Percentiles rank a stretch among this genome's conserved stretches.
phyloP scores from a whole-genome alignment of 2,329 filamentous ascomycete genomes.

The Nemania sp. region DNA sequence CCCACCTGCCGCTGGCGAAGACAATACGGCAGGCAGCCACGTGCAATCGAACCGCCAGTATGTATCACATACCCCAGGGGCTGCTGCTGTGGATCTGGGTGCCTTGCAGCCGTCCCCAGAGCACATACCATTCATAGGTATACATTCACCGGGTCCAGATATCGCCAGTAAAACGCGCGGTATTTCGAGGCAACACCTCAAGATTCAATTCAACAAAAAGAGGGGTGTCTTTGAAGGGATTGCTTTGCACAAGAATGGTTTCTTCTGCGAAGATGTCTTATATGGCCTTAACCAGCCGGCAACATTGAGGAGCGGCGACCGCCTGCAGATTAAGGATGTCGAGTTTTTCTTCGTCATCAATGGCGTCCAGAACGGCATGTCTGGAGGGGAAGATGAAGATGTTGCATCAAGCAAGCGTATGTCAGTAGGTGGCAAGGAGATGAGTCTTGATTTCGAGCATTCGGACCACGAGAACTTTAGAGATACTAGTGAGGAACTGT shows the following conservation, averaged over 20 bases:
- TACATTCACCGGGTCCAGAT: slow-evolving; percentile 75
- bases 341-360: slow-evolving; percentile 77
- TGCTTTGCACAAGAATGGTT: slow-evolving; percentile 73
- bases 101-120: slow-evolving; percentile 70
- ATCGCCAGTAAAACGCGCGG: slow-evolving; percentile 74
- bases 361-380: slow-evolving; percentile 67
- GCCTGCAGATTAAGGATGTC: slow-evolving; percentile 79
- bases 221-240: slow-evolving; percentile 74
- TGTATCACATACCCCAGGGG: slow-evolving; percentile 69
- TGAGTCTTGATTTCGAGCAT: slow-evolving; percentile 80
- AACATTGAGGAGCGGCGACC: slow-evolving; percentile 71
- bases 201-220: slow-evolving; percentile 76
- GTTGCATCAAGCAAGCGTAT: slow-evolving; percentile 61
- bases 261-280: slow-evolving; percentile 73
- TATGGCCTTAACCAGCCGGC: slow-evolving; percentile 64
- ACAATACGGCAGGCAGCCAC: slow-evolving; percentile 55
- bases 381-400: slow-evolving; percentile 67
- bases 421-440: slow-evolving; percentile 72
- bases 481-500: slow-evolving; percentile 67
- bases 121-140: slow-evolving; percentile 74
- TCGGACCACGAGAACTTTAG: slow-evolving; percentile 68
- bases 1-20: slow-evolving; percentile 58
- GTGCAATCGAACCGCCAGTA: slow-evolving; percentile 70
- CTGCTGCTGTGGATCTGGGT: slow-evolving; percentile 69
- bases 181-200: slow-evolving; percentile 80